Conservation (phyloP, 192 early-diverging fungal genomes). For the Powellomyces hirtus region DNA sequence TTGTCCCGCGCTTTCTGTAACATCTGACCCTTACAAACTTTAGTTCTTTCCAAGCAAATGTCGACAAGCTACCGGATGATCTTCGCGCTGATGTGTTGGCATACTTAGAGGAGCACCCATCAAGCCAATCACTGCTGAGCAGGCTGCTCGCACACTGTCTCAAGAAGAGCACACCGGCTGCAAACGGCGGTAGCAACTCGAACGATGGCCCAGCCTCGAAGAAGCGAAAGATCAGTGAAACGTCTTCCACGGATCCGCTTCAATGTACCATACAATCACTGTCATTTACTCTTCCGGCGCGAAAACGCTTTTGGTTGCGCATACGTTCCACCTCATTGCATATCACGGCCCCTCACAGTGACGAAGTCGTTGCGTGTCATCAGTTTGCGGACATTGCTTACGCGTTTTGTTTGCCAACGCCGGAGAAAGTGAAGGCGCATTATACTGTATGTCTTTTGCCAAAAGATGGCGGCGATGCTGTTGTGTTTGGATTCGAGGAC, state of each 20-base stretch:
- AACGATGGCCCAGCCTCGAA: neutral
- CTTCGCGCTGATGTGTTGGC: neutral
- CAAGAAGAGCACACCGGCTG: neutral
- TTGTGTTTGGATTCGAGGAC: slow-evolving; percentile 19
- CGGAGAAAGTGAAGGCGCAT: slow-evolving; percentile 12
- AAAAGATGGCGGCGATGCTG: neutral
- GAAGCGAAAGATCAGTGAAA: slow-evolving; percentile 7
- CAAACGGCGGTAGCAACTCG: no score
- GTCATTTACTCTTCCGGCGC: slow-evolving; percentile 10
- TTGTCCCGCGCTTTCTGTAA: no score
- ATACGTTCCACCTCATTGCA: neutral
- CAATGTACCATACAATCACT: neutral
- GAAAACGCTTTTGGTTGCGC: slow-evolving; percentile 9
- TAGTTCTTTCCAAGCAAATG: no score
- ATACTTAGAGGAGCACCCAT: slow-evolving; percentile 70
- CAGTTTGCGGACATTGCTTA: neutral
- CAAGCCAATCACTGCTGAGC: slow-evolving; percentile 61
- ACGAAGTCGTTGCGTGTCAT: neutral
- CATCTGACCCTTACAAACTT: no score
- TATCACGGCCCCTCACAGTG: neutral
- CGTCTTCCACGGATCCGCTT: neutral
- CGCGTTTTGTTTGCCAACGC: slow-evolving; percentile 7
- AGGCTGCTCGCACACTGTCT: neutral
- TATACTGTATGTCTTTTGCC: slow-evolving; percentile 8
- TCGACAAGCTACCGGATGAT: neutral